Conservation (phyloP, 495 filamentous ascomycete genomes). For the Lophiotrema nucula region DNA sequence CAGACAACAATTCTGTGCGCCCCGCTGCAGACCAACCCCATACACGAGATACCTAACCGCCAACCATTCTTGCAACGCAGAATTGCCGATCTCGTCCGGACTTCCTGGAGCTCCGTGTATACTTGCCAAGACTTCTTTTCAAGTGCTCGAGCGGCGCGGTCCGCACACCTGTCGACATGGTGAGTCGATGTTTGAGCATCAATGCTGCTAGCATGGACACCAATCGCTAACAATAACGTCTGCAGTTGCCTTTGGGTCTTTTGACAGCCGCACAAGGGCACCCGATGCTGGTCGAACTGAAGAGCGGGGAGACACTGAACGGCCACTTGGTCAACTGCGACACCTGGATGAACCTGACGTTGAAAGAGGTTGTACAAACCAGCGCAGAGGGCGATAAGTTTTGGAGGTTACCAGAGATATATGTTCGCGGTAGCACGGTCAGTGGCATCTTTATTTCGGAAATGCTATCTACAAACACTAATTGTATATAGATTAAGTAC, state of each 20-base stretch:
- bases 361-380: conserved; percentile 97
- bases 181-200: no score
- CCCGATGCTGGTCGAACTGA: conserved; percentile 98
- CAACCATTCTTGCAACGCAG: no score
- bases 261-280: conserved; percentile 95
- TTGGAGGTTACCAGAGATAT: conserved; percentile 85
- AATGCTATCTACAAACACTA: not conserved
- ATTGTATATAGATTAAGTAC: conserved; percentile 81
- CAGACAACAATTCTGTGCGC: no score
- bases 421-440: conserved; percentile 95
- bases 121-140: no score
- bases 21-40: no score
- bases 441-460: conserved; percentile 8
- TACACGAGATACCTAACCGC: no score
- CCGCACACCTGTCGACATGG: conserved; percentile 3
- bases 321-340: conserved; percentile 94
- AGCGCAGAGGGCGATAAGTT: conserved; percentile 94
- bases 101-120: no score
- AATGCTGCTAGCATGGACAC: no score
- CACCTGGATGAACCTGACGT: conserved; percentile 98
- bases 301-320: conserved; percentile 97
- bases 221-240: no score
- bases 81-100: no score
- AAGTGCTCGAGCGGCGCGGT: not conserved
- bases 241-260: conserved; percentile 84